Conservation (phyloP, 352 stramenopile genomes). For the Pythium aphanidermatum region DNA sequence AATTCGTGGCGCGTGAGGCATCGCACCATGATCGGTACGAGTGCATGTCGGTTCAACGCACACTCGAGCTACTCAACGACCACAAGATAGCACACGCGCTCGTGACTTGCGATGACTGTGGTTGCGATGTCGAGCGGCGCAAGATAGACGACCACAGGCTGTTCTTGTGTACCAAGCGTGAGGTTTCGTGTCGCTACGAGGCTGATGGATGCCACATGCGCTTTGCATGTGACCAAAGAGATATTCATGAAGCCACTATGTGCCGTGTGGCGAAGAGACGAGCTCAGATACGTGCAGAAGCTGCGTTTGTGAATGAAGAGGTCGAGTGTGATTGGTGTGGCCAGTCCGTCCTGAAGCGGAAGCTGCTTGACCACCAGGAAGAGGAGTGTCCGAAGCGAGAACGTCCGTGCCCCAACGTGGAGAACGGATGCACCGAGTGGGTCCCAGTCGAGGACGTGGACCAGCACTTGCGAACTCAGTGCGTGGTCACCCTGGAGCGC, state of each 20-base stretch:
- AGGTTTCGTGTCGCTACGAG: slow-evolving; percentile 39
- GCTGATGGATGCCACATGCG: slow-evolving; percentile 39
- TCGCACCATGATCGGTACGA: slow-evolving; percentile 32
- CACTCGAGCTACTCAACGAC: slow-evolving; percentile 32
- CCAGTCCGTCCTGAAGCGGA: slow-evolving; percentile 51
- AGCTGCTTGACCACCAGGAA: slow-evolving; percentile 70
- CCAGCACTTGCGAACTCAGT: slow-evolving; percentile 38
- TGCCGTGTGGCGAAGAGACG: slow-evolving; percentile 42
- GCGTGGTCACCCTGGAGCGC: slow-evolving; percentile 45
- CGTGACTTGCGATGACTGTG: slow-evolving; percentile 35
- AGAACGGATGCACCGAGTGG: slow-evolving; percentile 61
- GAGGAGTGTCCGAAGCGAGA: slow-evolving; percentile 65
- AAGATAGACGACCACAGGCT: slow-evolving; percentile 36
- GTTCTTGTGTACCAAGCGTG: slow-evolving; percentile 39
- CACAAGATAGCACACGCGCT: slow-evolving; percentile 33
- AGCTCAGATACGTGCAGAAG: slow-evolving; percentile 31
- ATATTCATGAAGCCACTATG: slow-evolving; percentile 29
- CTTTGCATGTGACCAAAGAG: slow-evolving; percentile 31
- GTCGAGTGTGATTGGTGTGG: slow-evolving; percentile 63
- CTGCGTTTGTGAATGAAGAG: slow-evolving; percentile 44
- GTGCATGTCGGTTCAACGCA: slow-evolving; percentile 27
- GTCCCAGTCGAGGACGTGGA: slow-evolving; percentile 54
- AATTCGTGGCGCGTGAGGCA: slow-evolving; percentile 26
- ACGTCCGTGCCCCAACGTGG: slow-evolving; percentile 54
- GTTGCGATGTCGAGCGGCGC: slow-evolving; percentile 27